Base-by-base conservation (phyloP, 495 filamentous ascomycete species). In the Aspergillus sclerotiicarbonarius region DNA sequence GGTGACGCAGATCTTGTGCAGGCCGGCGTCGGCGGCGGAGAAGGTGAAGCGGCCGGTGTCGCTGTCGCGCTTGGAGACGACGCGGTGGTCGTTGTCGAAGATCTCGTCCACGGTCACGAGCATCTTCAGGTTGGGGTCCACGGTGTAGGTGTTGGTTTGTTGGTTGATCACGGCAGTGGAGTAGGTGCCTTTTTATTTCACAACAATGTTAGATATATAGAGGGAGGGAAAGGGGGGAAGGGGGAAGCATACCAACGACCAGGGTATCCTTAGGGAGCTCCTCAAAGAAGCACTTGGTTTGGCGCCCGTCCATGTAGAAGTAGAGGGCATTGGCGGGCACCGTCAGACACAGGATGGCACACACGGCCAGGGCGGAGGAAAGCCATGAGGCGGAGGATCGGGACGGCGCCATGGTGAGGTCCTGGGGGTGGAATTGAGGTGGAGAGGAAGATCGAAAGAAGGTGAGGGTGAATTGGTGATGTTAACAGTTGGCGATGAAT, bases 1-100 rank as follows among this genome's bases (percentile, higher is more conserved):
- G 25, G 86, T 90, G 75, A 98, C 92, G 80, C 94, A 98, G 71
- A 98, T 85, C 65, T 85, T 86, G 84, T 98, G 94, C 71, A 95
- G 90, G 68, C 94, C 94, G 4, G 90, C 84, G 67, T 97, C 95
- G 61, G 91, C 90, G 39, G 95, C 91, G 54, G 85, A 92, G 86
- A 98, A 98, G 61, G 94, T 97, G 82, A 98, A 97, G 66, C 88
- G 88, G 60, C 94, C 95, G 35, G 83, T 76, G 55, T 83, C 67
- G 41, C 81, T 75, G 62, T 91, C 91, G 62, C 87, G 86, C 75
- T 96, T 91, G 59, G 86, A 88, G 51, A 98, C 90, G 47, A 98
- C 86, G 58, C 90, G 90, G 82, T 98, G 94, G 80, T 97, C 90
- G 75, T 96, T 94, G 84, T 98, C 94, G 74, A 98, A 98, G 67